A percentile compares a stretch with the other conserved stretches of the same genome.
Evolutionary conservation across 441 rosid species (phyloP).

Genomic region (Mallotus japonicus): DNA sequence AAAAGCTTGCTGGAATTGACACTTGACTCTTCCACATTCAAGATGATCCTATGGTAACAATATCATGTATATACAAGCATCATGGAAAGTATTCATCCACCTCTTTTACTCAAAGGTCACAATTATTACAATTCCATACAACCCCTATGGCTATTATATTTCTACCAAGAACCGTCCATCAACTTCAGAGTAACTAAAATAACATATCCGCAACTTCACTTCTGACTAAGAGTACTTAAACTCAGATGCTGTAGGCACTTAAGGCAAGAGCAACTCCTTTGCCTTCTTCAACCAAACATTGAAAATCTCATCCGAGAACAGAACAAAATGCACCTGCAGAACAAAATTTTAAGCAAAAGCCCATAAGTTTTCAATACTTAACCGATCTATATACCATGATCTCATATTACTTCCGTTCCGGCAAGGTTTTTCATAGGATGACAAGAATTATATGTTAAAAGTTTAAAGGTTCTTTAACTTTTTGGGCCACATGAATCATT

Average conservation of each 20-base stretch:
- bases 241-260: slow-evolving; percentile 8
- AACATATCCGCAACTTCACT: not conserved
- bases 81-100: too few species aligned
- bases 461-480: not conserved
- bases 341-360: not conserved
- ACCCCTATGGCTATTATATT: too few species aligned
- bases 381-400: not conserved
- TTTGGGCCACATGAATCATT: too few species aligned
- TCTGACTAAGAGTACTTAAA: not conserved
- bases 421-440: not conserved
- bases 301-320: slow-evolving; percentile 55
- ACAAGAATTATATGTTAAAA: not conserved
- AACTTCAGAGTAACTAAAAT: not conserved
- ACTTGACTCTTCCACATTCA: too few species aligned
- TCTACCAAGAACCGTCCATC: not conserved
- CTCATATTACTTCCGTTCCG: not conserved
- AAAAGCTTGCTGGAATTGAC: too few species aligned
- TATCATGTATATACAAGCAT: too few species aligned
- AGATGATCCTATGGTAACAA: not conserved
- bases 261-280: slow-evolving; percentile 49
- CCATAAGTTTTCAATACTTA: not conserved
- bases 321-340: slow-evolving; percentile 73
- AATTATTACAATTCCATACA: not conserved
- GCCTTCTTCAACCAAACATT: slow-evolving; percentile 69
- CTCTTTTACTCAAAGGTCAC: not conserved